Percentiles rank a stretch among this genome's conserved stretches.
Evolutionary conservation across 176 grass and related monocot genomes (phyloP).

Genomic region (Oryza glaberrima): DNA sequence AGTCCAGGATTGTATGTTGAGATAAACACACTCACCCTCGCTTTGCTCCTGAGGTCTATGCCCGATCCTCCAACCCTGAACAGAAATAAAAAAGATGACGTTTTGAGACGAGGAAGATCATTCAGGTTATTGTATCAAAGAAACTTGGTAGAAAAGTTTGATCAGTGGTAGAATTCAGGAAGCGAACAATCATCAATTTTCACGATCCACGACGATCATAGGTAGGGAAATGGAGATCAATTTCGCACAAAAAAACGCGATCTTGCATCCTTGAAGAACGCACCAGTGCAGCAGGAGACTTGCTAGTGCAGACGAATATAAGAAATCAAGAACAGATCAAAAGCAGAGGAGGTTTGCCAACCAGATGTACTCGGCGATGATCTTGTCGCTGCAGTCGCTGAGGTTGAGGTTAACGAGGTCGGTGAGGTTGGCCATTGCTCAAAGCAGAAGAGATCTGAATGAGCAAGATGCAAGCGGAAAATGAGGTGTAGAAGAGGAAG

Average conservation of each 20-base stretch:
- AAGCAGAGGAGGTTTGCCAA: slow-evolving; percentile 37
- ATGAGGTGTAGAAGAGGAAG: slow-evolving; percentile 26
- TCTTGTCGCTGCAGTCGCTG: slow-evolving; percentile 63
- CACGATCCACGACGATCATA: not conserved
- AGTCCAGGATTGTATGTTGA: not conserved
- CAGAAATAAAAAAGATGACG: not conserved
- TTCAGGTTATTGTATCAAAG: not conserved
- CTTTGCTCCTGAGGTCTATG: slow-evolving; percentile 95
- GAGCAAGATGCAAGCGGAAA: slow-evolving; percentile 27
- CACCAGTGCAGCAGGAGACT: not conserved
- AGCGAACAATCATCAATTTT: no score
- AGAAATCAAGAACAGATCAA: slow-evolving; percentile 23
- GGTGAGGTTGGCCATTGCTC: slow-evolving; percentile 74
- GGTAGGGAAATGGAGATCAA: not conserved
- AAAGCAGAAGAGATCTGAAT: slow-evolving; percentile 27
- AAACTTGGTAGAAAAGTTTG: not conserved
- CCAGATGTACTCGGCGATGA: slow-evolving; percentile 95
- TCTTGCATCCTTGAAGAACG: not conserved
- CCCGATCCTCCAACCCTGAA: slow-evolving; percentile 87
- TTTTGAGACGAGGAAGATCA: not conserved
- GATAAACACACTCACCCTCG: slow-evolving; percentile 58
- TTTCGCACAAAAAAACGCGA: not conserved
- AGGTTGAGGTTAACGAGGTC: slow-evolving; percentile 88
- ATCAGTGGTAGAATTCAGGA: not conserved
- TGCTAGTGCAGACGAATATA: not conserved